phyloP scores from a whole-genome alignment of 768 basidiomycete genomes.

The Rhodosporidiobolus odoratus region DNA sequence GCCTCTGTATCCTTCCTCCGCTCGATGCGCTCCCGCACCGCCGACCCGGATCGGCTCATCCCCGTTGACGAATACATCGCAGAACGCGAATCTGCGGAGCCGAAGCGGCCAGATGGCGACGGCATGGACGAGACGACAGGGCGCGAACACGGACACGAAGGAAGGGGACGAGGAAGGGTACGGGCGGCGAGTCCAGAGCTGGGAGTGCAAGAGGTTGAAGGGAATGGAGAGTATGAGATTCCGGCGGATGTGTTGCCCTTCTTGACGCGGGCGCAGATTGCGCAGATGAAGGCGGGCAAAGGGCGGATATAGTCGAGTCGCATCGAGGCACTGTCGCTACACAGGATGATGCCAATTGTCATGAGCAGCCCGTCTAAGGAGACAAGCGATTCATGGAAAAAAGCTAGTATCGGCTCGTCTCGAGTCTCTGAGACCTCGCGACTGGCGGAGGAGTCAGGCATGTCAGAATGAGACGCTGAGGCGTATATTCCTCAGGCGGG shows the following conservation, averaged over 20 bases:
- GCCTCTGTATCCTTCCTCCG: conserved; percentile 15
- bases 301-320: not conserved
- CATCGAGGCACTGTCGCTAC: too few species aligned
- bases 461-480: too few species aligned
- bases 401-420: too few species aligned
- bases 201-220: not conserved
- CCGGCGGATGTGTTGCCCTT: conserved; percentile 24
- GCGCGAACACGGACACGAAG: not conserved
- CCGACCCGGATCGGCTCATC: conserved; percentile 4
- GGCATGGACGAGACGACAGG: not conserved
- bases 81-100: conserved; percentile 13
- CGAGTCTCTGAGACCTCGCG: too few species aligned
- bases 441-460: too few species aligned
- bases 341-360: too few species aligned
- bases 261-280: conserved; percentile 16
- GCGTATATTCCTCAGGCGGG: conserved; percentile 11
- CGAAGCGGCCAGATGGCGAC: not conserved
- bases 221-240: conserved; percentile 6
- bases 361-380: too few species aligned
- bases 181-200: not conserved
- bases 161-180: not conserved
- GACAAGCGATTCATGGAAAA: too few species aligned
- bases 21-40: conserved; percentile 1
- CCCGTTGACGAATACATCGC: conserved; percentile 12
- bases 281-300: not conserved